Evolutionary conservation across 1,139 yeast species (phyloP), one percentile per base, ranked within the genome.

Genomic region (Nematodospora anomalae): DNA sequence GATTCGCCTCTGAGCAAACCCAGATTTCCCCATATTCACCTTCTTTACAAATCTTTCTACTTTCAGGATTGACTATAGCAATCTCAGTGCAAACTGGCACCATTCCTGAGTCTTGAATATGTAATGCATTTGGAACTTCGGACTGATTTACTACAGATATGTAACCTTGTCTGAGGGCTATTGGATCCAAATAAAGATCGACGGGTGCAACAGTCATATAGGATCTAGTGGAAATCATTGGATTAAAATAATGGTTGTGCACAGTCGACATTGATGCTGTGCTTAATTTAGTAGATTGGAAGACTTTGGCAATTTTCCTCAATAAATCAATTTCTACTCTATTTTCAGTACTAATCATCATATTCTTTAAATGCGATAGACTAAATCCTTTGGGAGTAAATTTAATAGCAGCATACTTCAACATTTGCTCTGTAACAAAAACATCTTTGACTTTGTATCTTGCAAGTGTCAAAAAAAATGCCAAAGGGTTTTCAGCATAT

Each of bases 1-100:
- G 81, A 49, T 83, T 88, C 1, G 92, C 95, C 48, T 89, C 96
- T 1, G 96, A 84, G 44, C 85, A 78, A 2, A 92, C 94, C 98
- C 98, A 92, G 31, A 92, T 89, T 62, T 92, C 98, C 26, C 99
- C 99, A 57, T 80, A 83, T 57, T 94, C 98, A n/a, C 97, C 97
- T 40, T 82, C 83, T 43, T 76, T 79, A 58, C 98, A 92, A 12
- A 89, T 64, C 36, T 67, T 64, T 33, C 77, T 62, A 0, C 97
- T 92, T 56, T 90, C 97, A 0, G 98, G 98, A 49, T 94, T 94
- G 4, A 92, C 97, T 44, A 92, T 86, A 1, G 96, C 94, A 28
- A 94, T 79, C 55, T 89, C 95, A 0, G 97, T 87, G 54, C 95
- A 87, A 11, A 89, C 92, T 0, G 97, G 95, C 0, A 90, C 97